Evolutionary conservation across 257 asterid genomes (phyloP).

Genomic region (Plantago elongata): DNA sequence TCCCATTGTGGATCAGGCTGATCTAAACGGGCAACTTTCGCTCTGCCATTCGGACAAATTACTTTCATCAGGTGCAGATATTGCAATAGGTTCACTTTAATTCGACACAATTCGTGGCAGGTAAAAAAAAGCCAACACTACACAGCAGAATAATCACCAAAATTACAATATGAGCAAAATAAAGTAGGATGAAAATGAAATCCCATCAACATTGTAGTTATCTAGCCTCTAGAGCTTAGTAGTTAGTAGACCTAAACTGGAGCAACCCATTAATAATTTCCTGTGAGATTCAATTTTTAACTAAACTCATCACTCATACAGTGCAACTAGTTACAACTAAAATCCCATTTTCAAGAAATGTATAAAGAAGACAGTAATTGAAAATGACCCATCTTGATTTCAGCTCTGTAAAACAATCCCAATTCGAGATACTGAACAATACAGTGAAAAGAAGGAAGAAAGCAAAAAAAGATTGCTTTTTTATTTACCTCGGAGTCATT

Average conservation of each 20-base stretch:
- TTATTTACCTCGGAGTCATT: conserved; percentile 13
- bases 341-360: background rate
- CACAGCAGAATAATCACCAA: background rate
- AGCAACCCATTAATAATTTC: background rate
- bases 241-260: background rate
- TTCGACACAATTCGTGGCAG: background rate
- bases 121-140: background rate
- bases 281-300: too few relatives aligned
- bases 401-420: background rate
- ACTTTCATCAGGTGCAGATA: conserved; percentile 16
- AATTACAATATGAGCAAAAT: background rate
- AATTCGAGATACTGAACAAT: background rate
- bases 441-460: background rate
- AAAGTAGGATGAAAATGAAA: background rate
- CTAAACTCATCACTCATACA: background rate
- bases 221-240: background rate
- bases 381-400: background rate
- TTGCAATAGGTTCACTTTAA: background rate
- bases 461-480: too few relatives aligned
- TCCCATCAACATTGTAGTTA: background rate
- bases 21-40: conserved; percentile 27
- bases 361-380: background rate
- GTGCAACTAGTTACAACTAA: background rate
- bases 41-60: conserved; percentile 19
- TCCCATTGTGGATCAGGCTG: conserved; percentile 26